Percentiles rank a stretch among this genome's conserved stretches.
These are phyloP conservation scores for Nicotiana tabacum DNA, from an alignment of 257 asterid species.

Conservation along the genomic window DNA sequence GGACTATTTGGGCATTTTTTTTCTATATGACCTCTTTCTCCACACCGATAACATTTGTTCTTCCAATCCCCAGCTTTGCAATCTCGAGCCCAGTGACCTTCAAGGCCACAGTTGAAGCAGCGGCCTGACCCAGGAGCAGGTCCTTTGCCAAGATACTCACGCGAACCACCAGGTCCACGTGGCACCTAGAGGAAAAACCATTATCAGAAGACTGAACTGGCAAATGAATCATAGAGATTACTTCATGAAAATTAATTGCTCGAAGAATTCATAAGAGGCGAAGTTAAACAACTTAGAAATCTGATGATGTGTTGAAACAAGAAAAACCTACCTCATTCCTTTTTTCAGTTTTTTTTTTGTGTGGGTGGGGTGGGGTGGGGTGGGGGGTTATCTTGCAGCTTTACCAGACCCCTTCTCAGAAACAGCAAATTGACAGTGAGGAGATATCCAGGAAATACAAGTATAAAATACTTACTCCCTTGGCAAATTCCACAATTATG, in stretches of 20 bases:
- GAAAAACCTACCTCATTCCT: neutral
- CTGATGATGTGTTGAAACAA: neutral
- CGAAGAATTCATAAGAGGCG: neutral
- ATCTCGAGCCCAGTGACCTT: constrained; percentile 99
- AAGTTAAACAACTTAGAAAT: neutral
- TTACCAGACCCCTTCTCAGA: neutral
- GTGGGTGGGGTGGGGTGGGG: no score
- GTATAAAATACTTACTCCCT: constrained; percentile 58
- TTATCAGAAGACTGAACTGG: neutral
- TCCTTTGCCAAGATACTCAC: constrained; percentile 81
- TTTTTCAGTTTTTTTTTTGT: no score
- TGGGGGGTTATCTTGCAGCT: no score
- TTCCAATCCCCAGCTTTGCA: constrained; percentile 99
- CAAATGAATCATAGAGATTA: no score
- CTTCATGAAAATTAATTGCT: no score
- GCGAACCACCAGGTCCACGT: constrained; percentile 94
- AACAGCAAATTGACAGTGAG: neutral
- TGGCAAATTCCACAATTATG: constrained; percentile 83
- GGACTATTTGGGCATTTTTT: constrained; percentile 93
- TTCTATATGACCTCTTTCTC: constrained; percentile 95
- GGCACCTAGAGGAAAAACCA: constrained; percentile 55
- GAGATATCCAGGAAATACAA: neutral
- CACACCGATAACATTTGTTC: constrained; percentile 93
- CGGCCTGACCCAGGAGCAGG: constrained; percentile 99
- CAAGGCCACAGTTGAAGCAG: constrained; percentile 96